These are phyloP conservation scores for Sclerotinia subarctica DNA, from an alignment of 2,329 filamentous ascomycete species.

Conservation along the genomic window DNA sequence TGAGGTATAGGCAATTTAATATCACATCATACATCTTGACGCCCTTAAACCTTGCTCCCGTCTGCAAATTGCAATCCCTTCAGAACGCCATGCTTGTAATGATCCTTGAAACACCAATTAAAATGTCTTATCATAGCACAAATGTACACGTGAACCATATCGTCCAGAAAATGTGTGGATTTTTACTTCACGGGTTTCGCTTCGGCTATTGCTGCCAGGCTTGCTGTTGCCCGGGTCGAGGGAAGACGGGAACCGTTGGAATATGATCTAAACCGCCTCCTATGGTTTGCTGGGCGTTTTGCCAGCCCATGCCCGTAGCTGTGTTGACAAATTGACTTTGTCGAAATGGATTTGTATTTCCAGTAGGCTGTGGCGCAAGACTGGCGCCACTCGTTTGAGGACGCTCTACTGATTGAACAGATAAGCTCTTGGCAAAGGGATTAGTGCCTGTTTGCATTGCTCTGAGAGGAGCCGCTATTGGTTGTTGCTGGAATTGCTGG, in stretches of 20 bases:
- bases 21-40: constrained; percentile 32
- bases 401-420: constrained; percentile 28
- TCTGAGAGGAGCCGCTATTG: constrained; percentile 46
- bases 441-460: constrained; percentile 67
- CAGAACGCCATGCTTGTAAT: constrained; percentile 38
- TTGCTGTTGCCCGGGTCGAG: constrained; percentile 65
- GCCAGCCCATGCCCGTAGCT: constrained; percentile 83
- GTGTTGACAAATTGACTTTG: constrained; percentile 90
- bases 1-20: constrained; percentile 27
- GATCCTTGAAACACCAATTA: constrained; percentile 22
- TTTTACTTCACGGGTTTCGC: not conserved
- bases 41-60: constrained; percentile 20
- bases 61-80: constrained; percentile 21
- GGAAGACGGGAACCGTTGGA: constrained; percentile 80
- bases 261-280: constrained; percentile 78
- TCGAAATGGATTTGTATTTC: constrained; percentile 91
- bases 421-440: constrained; percentile 59
- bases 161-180: constrained; percentile 8
- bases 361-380: constrained; percentile 73
- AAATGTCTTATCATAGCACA: constrained; percentile 12
- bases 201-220: constrained; percentile 51
- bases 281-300: constrained; percentile 72
- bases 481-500: constrained; percentile 40
- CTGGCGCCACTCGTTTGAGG: constrained; percentile 38
- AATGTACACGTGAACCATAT: constrained; percentile 7